Base-by-base conservation (phyloP, 345 rosid genomes). In the Erodium maritimum region DNA sequence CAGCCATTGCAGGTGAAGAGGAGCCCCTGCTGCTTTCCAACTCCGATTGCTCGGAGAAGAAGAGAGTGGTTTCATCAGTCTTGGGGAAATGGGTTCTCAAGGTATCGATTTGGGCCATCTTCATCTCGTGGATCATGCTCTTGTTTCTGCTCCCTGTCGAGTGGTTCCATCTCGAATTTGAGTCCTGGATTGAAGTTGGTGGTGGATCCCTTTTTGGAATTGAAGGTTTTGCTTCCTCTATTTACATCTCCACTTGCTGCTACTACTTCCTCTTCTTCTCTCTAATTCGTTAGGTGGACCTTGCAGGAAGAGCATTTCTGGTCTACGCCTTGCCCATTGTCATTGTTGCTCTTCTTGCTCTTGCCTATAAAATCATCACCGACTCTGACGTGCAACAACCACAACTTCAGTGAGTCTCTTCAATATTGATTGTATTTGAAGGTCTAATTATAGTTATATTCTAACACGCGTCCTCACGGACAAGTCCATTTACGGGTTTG, bases 231-330 rank as follows among this genome's bases (percentile, higher is more conserved):
- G n/a, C n/a, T n/a, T n/a, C n/a, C n/a, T n/a, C n/a, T n/a, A n/a
- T n/a, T n/a, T n/a, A n/a, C 23, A 25, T 24, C 13, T 8, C 33
- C 9, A 51, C 22, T 16, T 5, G 11, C n/a, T n/a, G 1, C 46
- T 11, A 52, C 19, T 11, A 13, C 21, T n/a, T n/a, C 1, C 22
- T 17, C 24, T 34, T 33, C 19, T 61, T 20, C 23, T 13, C 8
- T 21, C 12, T 25, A 51, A 5, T 29, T 16, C n/a, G 19, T 45
- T n/a, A 53, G n/a, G n/a, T n/a, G n/a, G n/a, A n/a, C n/a, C n/a
- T n/a, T n/a, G n/a, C 79, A 90, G 97, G 91, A 53, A 85, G 86
- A 75, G 8, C 76, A 18, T 87, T 91, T 73, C 19, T 87, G 66
- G 20, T 60, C 6, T 73, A 79, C 62, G 82, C 91, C 55, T 91